Conservation (phyloP, 2,329 filamentous ascomycete species). For the Colletotrichum trifolii region DNA sequence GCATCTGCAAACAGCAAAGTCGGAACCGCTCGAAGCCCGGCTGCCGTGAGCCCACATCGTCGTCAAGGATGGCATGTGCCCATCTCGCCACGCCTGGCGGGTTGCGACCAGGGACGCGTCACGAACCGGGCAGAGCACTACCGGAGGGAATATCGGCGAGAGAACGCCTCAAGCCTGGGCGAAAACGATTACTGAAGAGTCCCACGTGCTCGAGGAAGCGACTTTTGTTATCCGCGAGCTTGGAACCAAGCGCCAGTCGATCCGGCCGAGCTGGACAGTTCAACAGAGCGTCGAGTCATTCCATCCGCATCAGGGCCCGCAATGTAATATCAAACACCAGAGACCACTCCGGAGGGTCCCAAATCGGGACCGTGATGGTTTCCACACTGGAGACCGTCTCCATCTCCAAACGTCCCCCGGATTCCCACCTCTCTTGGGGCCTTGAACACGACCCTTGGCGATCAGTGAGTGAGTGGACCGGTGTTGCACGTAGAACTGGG, state of each 20-base stretch:
- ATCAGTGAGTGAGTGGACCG: conserved; percentile 15
- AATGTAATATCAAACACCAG: background rate
- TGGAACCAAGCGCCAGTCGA: conserved; percentile 8
- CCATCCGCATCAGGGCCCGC: conserved; percentile 3
- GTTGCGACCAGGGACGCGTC: conserved; percentile 3
- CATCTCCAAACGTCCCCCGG: conserved; percentile 14
- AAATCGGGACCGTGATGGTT: background rate
- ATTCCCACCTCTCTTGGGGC: conserved; percentile 16
- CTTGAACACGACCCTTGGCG: conserved; percentile 12
- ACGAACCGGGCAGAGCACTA: background rate
- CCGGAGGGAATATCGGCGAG: background rate
- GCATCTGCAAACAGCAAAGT: conserved; percentile 1
- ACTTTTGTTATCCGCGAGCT: background rate
- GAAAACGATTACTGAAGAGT: background rate
- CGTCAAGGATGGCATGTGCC: background rate
- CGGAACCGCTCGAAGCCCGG: background rate
- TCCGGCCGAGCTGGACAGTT: background rate
- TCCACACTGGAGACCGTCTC: conserved; percentile 4
- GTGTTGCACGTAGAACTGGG: background rate
- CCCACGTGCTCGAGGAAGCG: conserved; percentile 18
- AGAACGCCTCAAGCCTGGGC: background rate
- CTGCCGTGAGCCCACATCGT: conserved; percentile 1
- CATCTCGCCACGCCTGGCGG: background rate
- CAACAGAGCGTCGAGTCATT: conserved; percentile 21
- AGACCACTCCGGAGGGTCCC: conserved; percentile 2